These are phyloP conservation scores for Brasilioporus rufonigricans DNA, from an alignment of 768 basidiomycete genomes.

Conservation along the genomic window DNA sequence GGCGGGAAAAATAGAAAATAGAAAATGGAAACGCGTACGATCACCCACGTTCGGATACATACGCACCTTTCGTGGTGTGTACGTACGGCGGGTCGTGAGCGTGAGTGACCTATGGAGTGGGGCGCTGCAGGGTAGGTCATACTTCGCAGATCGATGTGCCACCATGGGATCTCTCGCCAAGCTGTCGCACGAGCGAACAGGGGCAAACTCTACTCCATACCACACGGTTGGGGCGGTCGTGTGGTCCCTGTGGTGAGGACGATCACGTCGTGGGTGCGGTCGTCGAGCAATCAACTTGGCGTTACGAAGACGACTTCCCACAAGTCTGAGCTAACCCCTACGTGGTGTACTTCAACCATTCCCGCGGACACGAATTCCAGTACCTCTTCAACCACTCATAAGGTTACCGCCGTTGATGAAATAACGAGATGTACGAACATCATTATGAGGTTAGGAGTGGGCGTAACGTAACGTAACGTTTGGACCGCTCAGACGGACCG, in stretches of 20 bases:
- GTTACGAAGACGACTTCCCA: conserved; percentile 16
- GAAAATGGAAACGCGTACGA: conserved; percentile 4
- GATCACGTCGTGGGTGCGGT: conserved; percentile 1
- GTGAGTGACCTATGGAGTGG: neutral
- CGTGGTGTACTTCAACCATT: conserved; percentile 5
- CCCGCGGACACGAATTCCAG: conserved; percentile 21
- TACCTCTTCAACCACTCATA: conserved; percentile 2
- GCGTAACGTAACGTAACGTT: conserved; percentile 19
- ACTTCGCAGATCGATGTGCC: conserved; percentile 12
- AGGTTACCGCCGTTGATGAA: conserved; percentile 16
- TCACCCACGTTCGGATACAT: conserved; percentile 7
- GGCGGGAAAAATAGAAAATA: neutral
- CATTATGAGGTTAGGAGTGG: conserved; percentile 7
- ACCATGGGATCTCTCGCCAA: conserved; percentile 4
- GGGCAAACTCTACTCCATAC: conserved; percentile 1
- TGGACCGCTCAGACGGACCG: conserved; percentile 3
- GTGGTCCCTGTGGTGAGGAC: neutral
- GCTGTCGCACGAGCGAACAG: neutral
- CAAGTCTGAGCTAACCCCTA: conserved; percentile 24
- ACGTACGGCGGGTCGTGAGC: conserved; percentile 7
- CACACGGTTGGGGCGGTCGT: neutral
- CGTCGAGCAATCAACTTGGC: neutral
- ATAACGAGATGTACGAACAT: conserved; percentile 15
- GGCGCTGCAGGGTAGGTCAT: conserved; percentile 1
- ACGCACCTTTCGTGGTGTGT: conserved; percentile 2